These are phyloP conservation scores for Nosema muscidifuracis DNA, from an alignment of 371 early-diverging fungal species.

Conservation along the genomic window DNA sequence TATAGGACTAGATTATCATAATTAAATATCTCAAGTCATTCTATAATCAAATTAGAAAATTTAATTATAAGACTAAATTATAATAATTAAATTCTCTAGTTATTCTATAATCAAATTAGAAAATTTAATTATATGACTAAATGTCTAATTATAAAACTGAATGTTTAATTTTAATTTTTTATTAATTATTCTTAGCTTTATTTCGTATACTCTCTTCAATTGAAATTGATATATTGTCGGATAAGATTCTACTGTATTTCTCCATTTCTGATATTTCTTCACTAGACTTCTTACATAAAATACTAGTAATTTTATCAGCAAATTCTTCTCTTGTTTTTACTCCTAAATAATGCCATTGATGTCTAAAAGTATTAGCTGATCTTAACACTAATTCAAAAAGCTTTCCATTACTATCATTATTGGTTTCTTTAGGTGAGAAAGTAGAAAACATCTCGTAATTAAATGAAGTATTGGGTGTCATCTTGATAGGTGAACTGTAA, in stretches of 20 bases:
- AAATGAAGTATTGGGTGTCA: conserved; percentile 4
- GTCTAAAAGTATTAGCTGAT: conserved; percentile 50
- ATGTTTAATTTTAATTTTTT: background rate
- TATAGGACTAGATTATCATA: no score
- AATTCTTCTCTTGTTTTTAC: conserved; percentile 55
- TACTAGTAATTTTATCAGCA: conserved; percentile 55
- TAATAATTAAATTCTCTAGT: background rate
- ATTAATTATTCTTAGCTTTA: background rate
- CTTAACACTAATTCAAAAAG: conserved; percentile 50
- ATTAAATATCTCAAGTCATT: no score
- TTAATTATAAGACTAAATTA: background rate
- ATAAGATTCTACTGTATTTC: conserved; percentile 43
- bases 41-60: no score
- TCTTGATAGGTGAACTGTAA: conserved; percentile 1
- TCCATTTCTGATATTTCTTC: conserved; percentile 52
- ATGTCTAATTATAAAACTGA: no score
- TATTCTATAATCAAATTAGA: background rate
- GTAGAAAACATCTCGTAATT: conserved; percentile 9
- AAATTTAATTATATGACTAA: background rate
- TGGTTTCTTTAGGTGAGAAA: background rate
- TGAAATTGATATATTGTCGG: conserved; percentile 35
- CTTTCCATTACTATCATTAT: conserved; percentile 3
- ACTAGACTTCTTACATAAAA: conserved; percentile 42
- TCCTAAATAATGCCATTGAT: conserved; percentile 51
- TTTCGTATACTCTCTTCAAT: conserved; percentile 17